Conservation (phyloP, 176 grass and related monocot species). For the Phoenix roebelenii region DNA sequence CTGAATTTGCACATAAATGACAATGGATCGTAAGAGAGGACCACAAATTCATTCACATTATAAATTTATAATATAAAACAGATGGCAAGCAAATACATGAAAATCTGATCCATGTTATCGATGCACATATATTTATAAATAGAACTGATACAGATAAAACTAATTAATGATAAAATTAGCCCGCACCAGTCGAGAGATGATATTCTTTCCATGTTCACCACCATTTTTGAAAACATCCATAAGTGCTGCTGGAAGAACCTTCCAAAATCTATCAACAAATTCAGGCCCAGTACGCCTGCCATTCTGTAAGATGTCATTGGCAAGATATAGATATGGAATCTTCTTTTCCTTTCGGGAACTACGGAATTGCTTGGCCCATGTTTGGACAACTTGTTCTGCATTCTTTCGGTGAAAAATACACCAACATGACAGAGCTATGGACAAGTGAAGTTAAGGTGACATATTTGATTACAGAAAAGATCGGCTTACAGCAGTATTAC, state of each 20-base stretch:
- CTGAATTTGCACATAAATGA: too few species aligned
- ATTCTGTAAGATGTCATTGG: constrained; percentile 96
- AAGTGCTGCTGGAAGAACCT: constrained; percentile 80
- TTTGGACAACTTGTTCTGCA: constrained; percentile 78
- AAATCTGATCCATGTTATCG: too few species aligned
- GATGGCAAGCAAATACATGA: too few species aligned
- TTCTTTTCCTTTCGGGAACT: constrained; percentile 61
- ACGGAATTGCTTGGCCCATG: constrained; percentile 85
- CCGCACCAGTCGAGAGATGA: constrained; percentile 63
- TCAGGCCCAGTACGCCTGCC: constrained; percentile 80
- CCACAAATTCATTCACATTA: too few species aligned
- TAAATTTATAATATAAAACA: too few species aligned
- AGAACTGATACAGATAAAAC: too few species aligned
- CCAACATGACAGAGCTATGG: constrained; percentile 84
- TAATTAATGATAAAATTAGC: too few species aligned
- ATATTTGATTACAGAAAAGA: background rate
- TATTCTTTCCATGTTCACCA: constrained; percentile 61
- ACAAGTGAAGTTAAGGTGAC: constrained; percentile 7
- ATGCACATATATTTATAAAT: too few species aligned
- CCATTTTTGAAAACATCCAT: constrained; percentile 64
- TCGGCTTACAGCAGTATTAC: too few species aligned
- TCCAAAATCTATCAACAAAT: constrained; percentile 98
- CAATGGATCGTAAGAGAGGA: too few species aligned
- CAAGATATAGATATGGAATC: constrained; percentile 72
- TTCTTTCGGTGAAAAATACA: constrained; percentile 96